phyloP scores from a whole-genome alignment of 495 filamentous ascomycete genomes.

The Penicillium salamii region DNA sequence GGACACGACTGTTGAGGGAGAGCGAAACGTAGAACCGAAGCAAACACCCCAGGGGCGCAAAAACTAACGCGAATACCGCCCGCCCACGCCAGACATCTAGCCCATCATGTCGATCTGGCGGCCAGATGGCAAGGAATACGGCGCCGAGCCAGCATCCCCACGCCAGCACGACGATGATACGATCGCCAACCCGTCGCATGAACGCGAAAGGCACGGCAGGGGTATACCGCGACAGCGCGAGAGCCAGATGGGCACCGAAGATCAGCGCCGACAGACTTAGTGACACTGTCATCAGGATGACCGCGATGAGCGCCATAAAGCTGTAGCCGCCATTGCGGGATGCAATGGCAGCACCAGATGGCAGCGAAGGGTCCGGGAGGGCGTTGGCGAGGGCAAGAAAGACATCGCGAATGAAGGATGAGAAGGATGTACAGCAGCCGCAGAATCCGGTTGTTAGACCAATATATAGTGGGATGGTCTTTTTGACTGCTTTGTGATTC shows the following conservation, averaged over 20 bases:
- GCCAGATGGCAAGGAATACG: constrained; percentile 68
- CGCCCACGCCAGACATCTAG: constrained; percentile 63
- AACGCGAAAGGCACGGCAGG: constrained; percentile 58
- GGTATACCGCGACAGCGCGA: constrained; percentile 45
- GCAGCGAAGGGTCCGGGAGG: constrained; percentile 48
- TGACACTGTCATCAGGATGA: constrained; percentile 65
- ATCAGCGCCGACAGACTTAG: constrained; percentile 55
- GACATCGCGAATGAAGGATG: constrained; percentile 78
- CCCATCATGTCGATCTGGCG: constrained; percentile 55
- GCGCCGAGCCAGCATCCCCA: constrained; percentile 78
- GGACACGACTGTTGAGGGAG: constrained; percentile 60
- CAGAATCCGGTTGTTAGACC: constrained; percentile 93
- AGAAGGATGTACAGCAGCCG: constrained; percentile 90
- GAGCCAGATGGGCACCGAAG: constrained; percentile 67
- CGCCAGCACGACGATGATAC: constrained; percentile 56
- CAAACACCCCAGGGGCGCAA: constrained; percentile 81
- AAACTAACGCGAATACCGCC: constrained; percentile 74
- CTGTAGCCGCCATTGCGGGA: constrained; percentile 74
- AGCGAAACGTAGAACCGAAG: constrained; percentile 66
- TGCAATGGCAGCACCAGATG: constrained; percentile 13
- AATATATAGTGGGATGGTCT: constrained; percentile 85
- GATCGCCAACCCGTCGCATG: constrained; percentile 62
- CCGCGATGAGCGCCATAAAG: constrained; percentile 73
- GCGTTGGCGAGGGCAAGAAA: constrained; percentile 84
- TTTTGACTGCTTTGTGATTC: constrained; percentile 55